Evolutionary conservation across 129 eudicot genomes (phyloP).

Genomic region (Chrysanthemum lavandulifolium): DNA sequence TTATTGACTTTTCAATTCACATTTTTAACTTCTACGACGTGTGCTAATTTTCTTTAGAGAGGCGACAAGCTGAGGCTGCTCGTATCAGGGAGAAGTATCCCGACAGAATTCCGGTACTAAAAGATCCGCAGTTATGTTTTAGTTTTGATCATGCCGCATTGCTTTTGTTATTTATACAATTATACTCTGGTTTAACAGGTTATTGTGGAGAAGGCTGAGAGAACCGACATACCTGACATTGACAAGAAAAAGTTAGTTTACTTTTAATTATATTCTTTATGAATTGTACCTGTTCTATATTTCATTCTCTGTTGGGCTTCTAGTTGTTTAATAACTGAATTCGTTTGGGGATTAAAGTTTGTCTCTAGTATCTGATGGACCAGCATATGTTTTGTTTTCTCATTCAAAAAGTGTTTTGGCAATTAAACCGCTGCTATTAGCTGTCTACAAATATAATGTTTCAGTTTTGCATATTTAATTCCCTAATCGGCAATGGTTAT

Average conservation of each 20-base stretch:
- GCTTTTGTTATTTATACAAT: not conserved
- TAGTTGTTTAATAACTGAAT: not conserved
- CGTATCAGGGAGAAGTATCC: constrained; percentile 99
- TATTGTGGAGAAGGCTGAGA: constrained; percentile 96
- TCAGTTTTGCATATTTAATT: no score
- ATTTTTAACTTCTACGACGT: not conserved
- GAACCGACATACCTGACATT: constrained; percentile 88
- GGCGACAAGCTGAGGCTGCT: constrained; percentile 96
- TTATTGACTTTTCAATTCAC: not conserved
- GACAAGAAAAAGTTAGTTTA: constrained; percentile 89
- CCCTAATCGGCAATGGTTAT: no score
- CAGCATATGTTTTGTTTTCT: not conserved
- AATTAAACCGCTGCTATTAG: not conserved
- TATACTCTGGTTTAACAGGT: constrained; percentile 47
- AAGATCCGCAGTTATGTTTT: not conserved
- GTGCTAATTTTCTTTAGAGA: constrained; percentile 42
- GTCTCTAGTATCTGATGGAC: not conserved
- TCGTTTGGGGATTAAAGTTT: not conserved
- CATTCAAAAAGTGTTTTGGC: not conserved
- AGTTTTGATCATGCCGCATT: not conserved
- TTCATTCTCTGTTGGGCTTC: not conserved
- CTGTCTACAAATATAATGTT: no score
- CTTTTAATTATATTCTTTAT: not conserved
- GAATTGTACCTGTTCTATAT: not conserved
- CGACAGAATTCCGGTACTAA: constrained; percentile 85